A percentile compares a stretch with the other conserved stretches of the same genome.
Conservation (phyloP, 768 basidiomycete genomes). For the Podaxis sp. region DNA sequence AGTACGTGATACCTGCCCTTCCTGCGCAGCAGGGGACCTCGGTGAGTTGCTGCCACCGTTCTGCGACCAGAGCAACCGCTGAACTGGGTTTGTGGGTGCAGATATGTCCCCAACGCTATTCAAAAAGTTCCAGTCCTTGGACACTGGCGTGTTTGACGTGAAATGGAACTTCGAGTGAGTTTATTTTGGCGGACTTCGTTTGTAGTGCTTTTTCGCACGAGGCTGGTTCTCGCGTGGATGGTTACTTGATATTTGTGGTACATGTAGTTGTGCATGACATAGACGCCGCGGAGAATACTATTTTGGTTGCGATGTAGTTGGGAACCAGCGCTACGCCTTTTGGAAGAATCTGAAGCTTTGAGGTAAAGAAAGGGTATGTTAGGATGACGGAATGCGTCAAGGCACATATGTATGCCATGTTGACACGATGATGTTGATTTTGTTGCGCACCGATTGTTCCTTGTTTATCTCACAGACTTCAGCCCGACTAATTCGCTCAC, state of each 20-base stretch:
- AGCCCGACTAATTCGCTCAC: too few species aligned
- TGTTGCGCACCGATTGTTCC: too few species aligned
- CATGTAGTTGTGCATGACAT: too few species aligned
- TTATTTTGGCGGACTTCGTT: not conserved
- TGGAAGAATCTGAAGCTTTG: too few species aligned
- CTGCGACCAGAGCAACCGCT: not conserved
- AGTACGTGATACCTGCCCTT: not conserved
- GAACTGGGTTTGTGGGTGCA: not conserved
- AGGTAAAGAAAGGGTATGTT: too few species aligned
- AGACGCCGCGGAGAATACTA: too few species aligned
- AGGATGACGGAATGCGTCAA: too few species aligned
- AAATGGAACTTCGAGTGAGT: not conserved
- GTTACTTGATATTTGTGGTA: not conserved
- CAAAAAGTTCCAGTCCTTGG: not conserved
- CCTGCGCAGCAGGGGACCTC: not conserved
- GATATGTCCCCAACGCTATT: slow-evolving; percentile 3
- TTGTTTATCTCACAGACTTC: too few species aligned
- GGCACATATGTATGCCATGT: too few species aligned
- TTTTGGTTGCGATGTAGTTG: too few species aligned
- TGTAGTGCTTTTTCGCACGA: not conserved
- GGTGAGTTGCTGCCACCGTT: not conserved
- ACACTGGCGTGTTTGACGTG: not conserved
- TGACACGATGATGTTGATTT: too few species aligned
- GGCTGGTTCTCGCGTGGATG: not conserved
- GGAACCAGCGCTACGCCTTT: too few species aligned